Conservation (phyloP, 768 basidiomycete genomes). For the Suillus weaverae region DNA sequence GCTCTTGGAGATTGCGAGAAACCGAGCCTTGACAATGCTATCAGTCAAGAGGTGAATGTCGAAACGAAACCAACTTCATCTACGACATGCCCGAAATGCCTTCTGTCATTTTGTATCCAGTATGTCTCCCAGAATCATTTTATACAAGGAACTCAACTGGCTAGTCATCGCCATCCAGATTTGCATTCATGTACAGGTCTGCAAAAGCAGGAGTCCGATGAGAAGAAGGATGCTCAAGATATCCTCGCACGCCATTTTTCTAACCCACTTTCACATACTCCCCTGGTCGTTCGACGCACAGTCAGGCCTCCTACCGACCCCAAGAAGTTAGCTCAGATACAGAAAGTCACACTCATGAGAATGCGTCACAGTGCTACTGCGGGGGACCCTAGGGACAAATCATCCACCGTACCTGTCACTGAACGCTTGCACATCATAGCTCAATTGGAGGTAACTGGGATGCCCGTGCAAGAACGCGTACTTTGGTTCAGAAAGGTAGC, state of each 20-base stretch:
- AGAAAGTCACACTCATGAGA: constrained; percentile 68
- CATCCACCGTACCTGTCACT: constrained; percentile 45
- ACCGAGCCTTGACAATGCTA: constrained; percentile 47
- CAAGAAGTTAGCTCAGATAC: constrained; percentile 51
- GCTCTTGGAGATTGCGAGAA: constrained; percentile 51
- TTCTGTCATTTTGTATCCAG: constrained; percentile 63
- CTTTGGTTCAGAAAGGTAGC: constrained; percentile 77
- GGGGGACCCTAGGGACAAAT: constrained; percentile 57
- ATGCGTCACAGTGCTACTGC: constrained; percentile 71
- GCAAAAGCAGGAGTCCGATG: constrained; percentile 21
- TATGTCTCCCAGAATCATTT: constrained; percentile 32
- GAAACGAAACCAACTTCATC: constrained; percentile 5
- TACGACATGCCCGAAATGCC: constrained; percentile 53
- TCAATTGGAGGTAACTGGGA: constrained; percentile 23
- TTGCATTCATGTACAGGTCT: constrained; percentile 54
- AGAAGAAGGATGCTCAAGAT: constrained; percentile 50
- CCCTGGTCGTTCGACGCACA: constrained; percentile 26
- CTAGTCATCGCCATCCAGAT: constrained; percentile 66
- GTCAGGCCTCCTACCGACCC: constrained; percentile 47
- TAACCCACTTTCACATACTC: constrained; percentile 21
- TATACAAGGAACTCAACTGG: constrained; percentile 8
- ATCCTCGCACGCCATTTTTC: constrained; percentile 57
- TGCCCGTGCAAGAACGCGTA: constrained; percentile 38
- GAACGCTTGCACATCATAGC: constrained; percentile 63
- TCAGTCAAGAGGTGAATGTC: constrained; percentile 20